Conservation (phyloP, 371 early-diverging fungal genomes). For the Rhizopus arrhizus region DNA sequence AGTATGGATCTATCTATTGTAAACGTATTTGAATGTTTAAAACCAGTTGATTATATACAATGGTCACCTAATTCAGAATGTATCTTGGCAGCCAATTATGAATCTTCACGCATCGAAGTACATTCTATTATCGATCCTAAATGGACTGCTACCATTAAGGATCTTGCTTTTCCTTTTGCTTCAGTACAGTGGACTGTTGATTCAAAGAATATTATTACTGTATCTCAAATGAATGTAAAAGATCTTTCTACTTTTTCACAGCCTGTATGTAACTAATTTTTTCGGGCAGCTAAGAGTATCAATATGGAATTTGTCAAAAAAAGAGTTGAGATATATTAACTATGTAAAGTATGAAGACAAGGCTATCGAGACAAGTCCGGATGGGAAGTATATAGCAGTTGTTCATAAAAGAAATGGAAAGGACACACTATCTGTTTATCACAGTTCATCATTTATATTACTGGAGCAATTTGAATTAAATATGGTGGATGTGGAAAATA, state of each 20-base stretch:
- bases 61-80: conserved; percentile 74
- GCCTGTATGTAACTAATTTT: background rate
- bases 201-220: conserved; percentile 62
- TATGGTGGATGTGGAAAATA: conserved; percentile 67
- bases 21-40: conserved; percentile 58
- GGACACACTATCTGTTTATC: conserved; percentile 74
- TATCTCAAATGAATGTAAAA: conserved; percentile 66
- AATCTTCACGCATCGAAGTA: conserved; percentile 56
- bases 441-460: conserved; percentile 53
- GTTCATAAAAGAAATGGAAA: conserved; percentile 62
- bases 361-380: conserved; percentile 58
- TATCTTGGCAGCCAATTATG: conserved; percentile 60
- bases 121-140: conserved; percentile 62
- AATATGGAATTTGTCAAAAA: conserved; percentile 26
- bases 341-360: conserved; percentile 23
- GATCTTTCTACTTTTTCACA: background rate
- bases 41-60: conserved; percentile 56
- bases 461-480: conserved; percentile 56
- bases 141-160: conserved; percentile 70
- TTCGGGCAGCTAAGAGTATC: conserved; percentile 15
- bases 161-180: conserved; percentile 60
- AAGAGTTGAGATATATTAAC: conserved; percentile 16
- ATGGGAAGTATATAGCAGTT: conserved; percentile 70
- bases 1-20: conserved; percentile 55
- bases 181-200: conserved; percentile 68